These are phyloP conservation scores for Cryptococcus sp. DNA, from an alignment of 1,284 basidiomycete genomes.

Conservation along the genomic window DNA sequence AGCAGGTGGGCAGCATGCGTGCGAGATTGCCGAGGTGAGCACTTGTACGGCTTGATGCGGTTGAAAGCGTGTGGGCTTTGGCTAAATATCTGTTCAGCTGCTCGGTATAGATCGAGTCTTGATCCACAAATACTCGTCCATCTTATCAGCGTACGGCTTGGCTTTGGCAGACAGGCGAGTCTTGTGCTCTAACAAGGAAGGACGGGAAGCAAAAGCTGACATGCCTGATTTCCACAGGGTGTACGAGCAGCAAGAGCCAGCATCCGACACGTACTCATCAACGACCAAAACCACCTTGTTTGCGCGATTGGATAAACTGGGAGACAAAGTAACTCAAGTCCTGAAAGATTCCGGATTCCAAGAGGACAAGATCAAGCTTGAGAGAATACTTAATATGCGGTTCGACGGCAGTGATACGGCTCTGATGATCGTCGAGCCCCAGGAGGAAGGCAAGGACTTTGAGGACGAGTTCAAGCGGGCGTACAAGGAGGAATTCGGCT, in stretches of 20 bases:
- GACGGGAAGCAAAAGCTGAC: too few relatives aligned
- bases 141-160: conserved; percentile 86
- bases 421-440: conserved; percentile 71
- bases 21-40: conserved; percentile 67
- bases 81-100: conserved; percentile 6
- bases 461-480: conserved; percentile 72
- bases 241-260: conserved; percentile 82
- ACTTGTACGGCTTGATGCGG: not conserved
- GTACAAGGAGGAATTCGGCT: conserved; percentile 87
- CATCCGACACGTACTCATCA: conserved; percentile 63
- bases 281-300: conserved; percentile 60
- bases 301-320: conserved; percentile 68
- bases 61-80: not conserved
- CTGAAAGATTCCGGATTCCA: conserved; percentile 78
- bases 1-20: conserved; percentile 88
- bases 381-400: conserved; percentile 87
- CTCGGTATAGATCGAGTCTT: conserved; percentile 81
- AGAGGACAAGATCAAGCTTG: conserved; percentile 66
- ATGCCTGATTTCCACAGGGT: conserved; percentile 57
- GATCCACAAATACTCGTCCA: conserved; percentile 81
- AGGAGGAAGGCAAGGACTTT: conserved; percentile 74
- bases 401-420: conserved; percentile 81
- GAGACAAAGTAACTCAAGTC: conserved; percentile 64
- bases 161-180: conserved; percentile 78
- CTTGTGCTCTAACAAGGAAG: not conserved